Percentiles rank a stretch among this genome's conserved stretches.
These are phyloP conservation scores for Aspergillus sp. DNA, from an alignment of 2,329 filamentous ascomycete species.

Conservation along the genomic window DNA sequence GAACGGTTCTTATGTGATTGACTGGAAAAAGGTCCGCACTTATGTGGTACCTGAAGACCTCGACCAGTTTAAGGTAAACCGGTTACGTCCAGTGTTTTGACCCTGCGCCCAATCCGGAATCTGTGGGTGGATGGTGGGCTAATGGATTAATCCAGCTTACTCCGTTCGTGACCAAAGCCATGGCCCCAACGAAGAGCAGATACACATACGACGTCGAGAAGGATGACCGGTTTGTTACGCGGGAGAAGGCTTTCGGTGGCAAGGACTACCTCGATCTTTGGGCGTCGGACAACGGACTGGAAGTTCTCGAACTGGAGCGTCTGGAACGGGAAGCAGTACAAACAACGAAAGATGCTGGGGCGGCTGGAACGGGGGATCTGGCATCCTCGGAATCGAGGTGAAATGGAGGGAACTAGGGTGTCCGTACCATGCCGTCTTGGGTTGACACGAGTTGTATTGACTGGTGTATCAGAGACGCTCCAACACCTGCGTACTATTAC, in stretches of 20 bases:
- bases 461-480: background rate
- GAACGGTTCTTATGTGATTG: conserved; percentile 58
- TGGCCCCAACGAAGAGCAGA: conserved; percentile 28
- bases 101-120: background rate
- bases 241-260: conserved; percentile 25
- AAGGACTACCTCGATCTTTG: conserved; percentile 33
- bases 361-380: no score
- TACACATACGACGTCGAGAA: conserved; percentile 27
- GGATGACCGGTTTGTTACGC: conserved; percentile 17
- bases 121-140: background rate
- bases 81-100: background rate
- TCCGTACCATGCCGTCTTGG: background rate
- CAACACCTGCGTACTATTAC: background rate
- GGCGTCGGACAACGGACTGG: conserved; percentile 28
- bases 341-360: conserved; percentile 1
- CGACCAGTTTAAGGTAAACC: conserved; percentile 60
- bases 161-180: conserved; percentile 39
- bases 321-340: conserved; percentile 8
- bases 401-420: background rate
- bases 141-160: conserved; percentile 29
- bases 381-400: background rate
- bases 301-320: conserved; percentile 22
- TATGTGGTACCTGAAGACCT: conserved; percentile 70
- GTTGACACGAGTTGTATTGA: background rate
- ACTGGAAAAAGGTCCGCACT: conserved; percentile 82